Base-by-base conservation (phyloP, 2,329 filamentous ascomycete species). In the Claviceps africana region DNA sequence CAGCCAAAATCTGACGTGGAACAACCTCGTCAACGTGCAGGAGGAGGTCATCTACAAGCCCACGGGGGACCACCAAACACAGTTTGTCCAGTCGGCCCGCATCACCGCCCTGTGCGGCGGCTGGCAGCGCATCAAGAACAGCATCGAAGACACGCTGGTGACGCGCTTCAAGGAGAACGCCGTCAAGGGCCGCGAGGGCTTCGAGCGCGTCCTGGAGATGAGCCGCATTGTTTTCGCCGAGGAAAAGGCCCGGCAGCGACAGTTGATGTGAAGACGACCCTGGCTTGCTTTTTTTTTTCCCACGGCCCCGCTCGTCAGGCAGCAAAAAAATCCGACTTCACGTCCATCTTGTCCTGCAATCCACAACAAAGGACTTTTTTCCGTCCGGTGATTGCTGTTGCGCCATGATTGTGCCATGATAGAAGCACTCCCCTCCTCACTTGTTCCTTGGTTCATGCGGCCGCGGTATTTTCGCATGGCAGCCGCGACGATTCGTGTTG, bases 71-170 rank as follows among this genome's bases (percentile, higher is more conserved):
- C 68, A 67, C 64, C 76, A 78, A 66, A 98, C 93, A 2, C 78
- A 85, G 56, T 97, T 98, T 65, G 76, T 82, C 47, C 93, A 98
- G 72, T 83, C 88, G 56, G 93, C 93, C 40, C 82, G 90, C 70
- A 91, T 98, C 65, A 95, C 90, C 1, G 93, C 93, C 0, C 74
- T 97, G 10, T 95, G 89, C 67, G 91, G 93, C 59, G 93, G 93
- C 56, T 98, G 93, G 90, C 88, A 96, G 71, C 88, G 89, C 65
- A 89, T 97, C 66, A 93, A 88, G 76, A 95, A 93, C 71, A 88
- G 84, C 66, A 94, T 98, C 61, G 93, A 98, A 73, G 89, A 97
- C 61, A 83, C 87, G 50, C 86, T 89, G 43, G 85, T 97, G 45
- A 86, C 85, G 58, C 76, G 88, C 51, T 98, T 98, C 73, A 79